These are phyloP conservation scores for Aurantiochytrium sp. DNA, from an alignment of 108 stramenopile species.

Conservation along the genomic window DNA sequence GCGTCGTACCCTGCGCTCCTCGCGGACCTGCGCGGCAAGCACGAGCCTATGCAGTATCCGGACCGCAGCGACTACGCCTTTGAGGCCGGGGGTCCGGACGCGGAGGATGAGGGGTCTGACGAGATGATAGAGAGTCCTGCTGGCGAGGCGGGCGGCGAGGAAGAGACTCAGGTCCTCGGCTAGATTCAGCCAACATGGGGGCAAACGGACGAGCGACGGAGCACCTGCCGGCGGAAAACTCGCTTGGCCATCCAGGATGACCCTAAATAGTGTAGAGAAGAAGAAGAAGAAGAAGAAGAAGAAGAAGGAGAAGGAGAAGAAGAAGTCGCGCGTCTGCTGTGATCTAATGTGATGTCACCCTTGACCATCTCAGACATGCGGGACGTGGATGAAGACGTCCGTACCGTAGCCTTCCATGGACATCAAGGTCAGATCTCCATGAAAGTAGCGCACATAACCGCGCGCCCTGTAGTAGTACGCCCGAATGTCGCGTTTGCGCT, in stretches of 20 bases:
- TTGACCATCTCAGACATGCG: slow-evolving; percentile 27
- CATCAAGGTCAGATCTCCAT: slow-evolving; percentile 91
- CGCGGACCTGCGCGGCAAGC: not conserved
- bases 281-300: too few relatives aligned
- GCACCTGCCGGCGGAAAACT: too few relatives aligned
- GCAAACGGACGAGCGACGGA: too few relatives aligned
- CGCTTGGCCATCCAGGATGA: too few relatives aligned
- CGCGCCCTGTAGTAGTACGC: slow-evolving; percentile 49
- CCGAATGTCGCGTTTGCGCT: too few relatives aligned
- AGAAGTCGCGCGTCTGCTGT: too few relatives aligned
- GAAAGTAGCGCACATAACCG: slow-evolving; percentile 94
- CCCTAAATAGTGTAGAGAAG: too few relatives aligned
- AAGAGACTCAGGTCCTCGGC: too few relatives aligned
- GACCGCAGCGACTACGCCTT: not conserved
- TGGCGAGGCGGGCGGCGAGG: too few relatives aligned
- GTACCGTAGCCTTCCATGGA: slow-evolving; percentile 98
- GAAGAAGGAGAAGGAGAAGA: too few relatives aligned
- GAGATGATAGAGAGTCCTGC: too few relatives aligned
- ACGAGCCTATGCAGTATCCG: not conserved
- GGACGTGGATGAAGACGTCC: slow-evolving; percentile 91
- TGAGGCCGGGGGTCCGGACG: not conserved
- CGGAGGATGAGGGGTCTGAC: not conserved
- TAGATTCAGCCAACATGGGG: not conserved
- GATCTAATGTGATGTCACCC: too few relatives aligned
- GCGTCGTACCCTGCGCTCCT: not conserved